Evolutionary conservation across 495 filamentous ascomycete genomes (phyloP), one percentile per base, ranked within the genome.

Genomic region (Articulospora tetracladia): DNA sequence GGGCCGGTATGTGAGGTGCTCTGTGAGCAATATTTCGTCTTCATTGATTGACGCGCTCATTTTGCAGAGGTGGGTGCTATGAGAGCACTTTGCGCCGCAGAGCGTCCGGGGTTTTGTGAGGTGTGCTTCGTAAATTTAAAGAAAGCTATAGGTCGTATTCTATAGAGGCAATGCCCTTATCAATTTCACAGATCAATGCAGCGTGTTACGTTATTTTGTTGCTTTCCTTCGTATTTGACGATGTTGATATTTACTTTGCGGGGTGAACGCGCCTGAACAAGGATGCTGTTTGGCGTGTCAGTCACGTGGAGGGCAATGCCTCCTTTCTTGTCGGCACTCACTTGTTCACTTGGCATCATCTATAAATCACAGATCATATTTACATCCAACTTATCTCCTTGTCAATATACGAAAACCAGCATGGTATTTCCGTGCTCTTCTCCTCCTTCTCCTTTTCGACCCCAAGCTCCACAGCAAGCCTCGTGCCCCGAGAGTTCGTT

Each of bases 1-100:
- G 25, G 94, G 94, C 1, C 94, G 93, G 67, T 96, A 97, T 62
- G 90, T 89, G 67, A 98, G 88, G 70, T 98, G 94, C 80, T 98
- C 94, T 8, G 95, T 97, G 65, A 98, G 82, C 64, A 98, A 80
- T 57, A 91, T 86, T 26, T 80, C 90, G 57, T 85, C 80, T 61
- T 79, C 53, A 41, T 57, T 53, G 22, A 41, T 27, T 51, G 60
- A 53, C 1, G 50, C 59, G 55, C 58, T 66, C 67, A 62, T 69
- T 27, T 22, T 57, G 22, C 10, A 15, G 11, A 19, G 41, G 22
- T 30, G 23, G 2, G 7, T 41, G 32, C 39, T 25, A 1, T 19
- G 36, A 2, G n/a, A 22, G 47, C 39, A 44, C 39, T 57, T 53
- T 54, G 60, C 54, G 60, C 60, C 46, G 39, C 11, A 44, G 39